Percentiles rank a stretch among this genome's conserved stretches.
phyloP scores from a whole-genome alignment of 2,329 filamentous ascomycete genomes.

The Bipolaris sorokiniana region DNA sequence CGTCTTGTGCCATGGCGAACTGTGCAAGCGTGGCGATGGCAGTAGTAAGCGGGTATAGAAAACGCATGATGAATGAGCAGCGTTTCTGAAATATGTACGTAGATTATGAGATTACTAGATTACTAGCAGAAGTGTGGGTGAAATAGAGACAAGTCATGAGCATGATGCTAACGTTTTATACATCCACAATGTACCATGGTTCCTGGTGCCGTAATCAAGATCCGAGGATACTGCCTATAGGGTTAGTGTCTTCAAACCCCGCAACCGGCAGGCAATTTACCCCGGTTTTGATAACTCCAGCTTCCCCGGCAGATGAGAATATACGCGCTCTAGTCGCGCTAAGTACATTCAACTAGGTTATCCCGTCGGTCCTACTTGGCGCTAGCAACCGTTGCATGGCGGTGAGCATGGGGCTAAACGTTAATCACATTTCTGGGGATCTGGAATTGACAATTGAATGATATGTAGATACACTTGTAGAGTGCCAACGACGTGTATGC shows the following conservation, averaged over 20 bases:
- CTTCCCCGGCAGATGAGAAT: background rate
- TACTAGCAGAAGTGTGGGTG: background rate
- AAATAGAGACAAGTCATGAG: background rate
- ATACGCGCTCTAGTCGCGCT: background rate
- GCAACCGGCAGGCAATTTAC: constrained; percentile 1
- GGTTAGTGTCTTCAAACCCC: constrained; percentile 2
- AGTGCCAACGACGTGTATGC: background rate
- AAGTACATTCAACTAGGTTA: background rate
- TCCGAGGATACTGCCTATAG: background rate
- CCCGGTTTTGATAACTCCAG: background rate
- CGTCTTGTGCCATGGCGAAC: constrained; percentile 22
- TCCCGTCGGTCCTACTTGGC: background rate
- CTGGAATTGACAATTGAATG: background rate
- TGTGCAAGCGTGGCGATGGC: constrained; percentile 10
- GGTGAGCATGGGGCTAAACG: background rate
- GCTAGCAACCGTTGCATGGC: background rate
- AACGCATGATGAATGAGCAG: constrained; percentile 16
- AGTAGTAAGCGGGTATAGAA: constrained; percentile 14
- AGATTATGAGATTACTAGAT: background rate
- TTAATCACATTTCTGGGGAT: background rate
- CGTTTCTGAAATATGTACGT: background rate
- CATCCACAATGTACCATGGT: background rate
- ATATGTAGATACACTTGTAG: background rate
- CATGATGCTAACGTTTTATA: background rate
- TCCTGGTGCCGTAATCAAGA: background rate